These are phyloP conservation scores for Cadophora luteo-olivacea DNA, from an alignment of 2,329 filamentous ascomycete species.

Conservation along the genomic window DNA sequence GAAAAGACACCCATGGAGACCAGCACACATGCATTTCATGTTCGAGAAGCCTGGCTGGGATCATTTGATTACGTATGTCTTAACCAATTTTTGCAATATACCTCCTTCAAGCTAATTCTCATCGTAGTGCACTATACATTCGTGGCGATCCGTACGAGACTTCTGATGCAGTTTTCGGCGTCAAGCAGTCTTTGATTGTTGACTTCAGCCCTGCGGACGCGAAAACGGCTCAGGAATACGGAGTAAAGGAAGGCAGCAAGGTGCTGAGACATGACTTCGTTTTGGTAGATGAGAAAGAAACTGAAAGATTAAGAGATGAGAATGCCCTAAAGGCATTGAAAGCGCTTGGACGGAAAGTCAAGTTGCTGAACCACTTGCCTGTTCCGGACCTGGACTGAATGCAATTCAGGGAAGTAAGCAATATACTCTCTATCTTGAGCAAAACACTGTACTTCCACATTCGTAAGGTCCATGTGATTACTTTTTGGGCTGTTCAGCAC, in stretches of 20 bases:
- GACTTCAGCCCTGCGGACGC: constrained; percentile 61
- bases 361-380: constrained; percentile 77
- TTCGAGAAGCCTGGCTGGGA: constrained; percentile 82
- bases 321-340: constrained; percentile 72
- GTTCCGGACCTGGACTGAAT: constrained; percentile 69
- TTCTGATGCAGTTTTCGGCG: constrained; percentile 85
- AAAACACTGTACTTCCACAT: neutral
- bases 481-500: too few relatives aligned
- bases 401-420: neutral
- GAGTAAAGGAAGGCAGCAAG: constrained; percentile 66
- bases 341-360: constrained; percentile 57
- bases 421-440: neutral
- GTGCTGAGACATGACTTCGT: constrained; percentile 79
- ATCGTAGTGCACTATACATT: constrained; percentile 72
- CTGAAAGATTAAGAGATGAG: constrained; percentile 67
- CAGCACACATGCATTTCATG: constrained; percentile 88
- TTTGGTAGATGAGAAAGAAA: constrained; percentile 74
- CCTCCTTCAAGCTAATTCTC: neutral
- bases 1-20: constrained; percentile 78
- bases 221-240: constrained; percentile 65
- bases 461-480: neutral
- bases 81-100: constrained; percentile 38
- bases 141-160: constrained; percentile 82
- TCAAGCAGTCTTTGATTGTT: constrained; percentile 80
- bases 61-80: constrained; percentile 78